Evolutionary conservation across 306 rosid genomes (phyloP), one percentile per base, ranked within the genome.

Genomic region (Geum urbanum): DNA sequence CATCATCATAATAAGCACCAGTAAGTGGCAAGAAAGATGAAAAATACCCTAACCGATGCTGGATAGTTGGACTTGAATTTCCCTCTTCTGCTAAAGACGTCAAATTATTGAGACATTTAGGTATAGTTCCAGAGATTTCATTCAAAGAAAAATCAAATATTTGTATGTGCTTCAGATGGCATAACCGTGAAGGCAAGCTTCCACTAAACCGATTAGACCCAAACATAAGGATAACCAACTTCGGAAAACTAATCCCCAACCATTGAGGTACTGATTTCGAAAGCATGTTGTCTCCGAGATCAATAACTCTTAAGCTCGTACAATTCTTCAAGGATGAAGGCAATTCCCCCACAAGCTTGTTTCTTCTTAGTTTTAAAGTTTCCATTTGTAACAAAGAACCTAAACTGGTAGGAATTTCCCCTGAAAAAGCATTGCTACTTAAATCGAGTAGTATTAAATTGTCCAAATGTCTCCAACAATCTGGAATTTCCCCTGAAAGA

Each of bases 271-370:
- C 0, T 0, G 0, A 0, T 9, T 63, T 68, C 0, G 37, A 47
- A 0, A 77, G 13, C 1, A 39, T 12, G 7, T 77, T 77, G 4
- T 8, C 4, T 4, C 3, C 67, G 7, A 48, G n/a, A 9, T 74
- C 67, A 48, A 74, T 3, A 7, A 11, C 0, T 12, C 0, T 0
- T 1, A 77, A 50, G 5, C n/a, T 0, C 2, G 15, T 13, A 47
- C 77, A 77, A 1, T 72, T 72, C 1, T 12, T 50, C 48, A 72
- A 5, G 47, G 81, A 12, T 3, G 0, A 2, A 2, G 73, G 73
- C 16, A 77, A 0, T 8, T 58, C 55, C 8, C 65, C 73, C 0
- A 5, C 12, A 16, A 66, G 35, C 7, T 6, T 50, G 5, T 72
- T 77, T 59, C 22, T 20, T 19, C 16, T 13, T 19, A 78, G 45